Evolutionary conservation across 179 eudicot genomes (phyloP).

Genomic region (Pouteria campechiana): DNA sequence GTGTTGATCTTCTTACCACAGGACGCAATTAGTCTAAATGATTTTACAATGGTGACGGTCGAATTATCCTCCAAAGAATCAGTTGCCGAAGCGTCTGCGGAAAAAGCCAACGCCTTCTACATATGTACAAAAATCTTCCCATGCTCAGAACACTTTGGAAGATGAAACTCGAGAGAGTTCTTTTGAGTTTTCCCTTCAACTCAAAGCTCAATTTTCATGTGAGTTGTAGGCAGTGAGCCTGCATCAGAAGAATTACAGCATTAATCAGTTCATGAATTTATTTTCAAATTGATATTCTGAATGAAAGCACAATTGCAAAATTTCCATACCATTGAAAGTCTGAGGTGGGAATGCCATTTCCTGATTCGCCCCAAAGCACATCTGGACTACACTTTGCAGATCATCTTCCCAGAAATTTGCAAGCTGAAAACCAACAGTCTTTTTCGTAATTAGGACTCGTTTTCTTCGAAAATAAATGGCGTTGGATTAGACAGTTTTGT

Average conservation of each 20-base stretch:
- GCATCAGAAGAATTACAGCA: not conserved
- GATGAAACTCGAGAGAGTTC: too few relatives aligned
- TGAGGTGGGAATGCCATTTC: too few relatives aligned
- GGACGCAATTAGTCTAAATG: conserved; percentile 1
- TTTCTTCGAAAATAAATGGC: too few relatives aligned
- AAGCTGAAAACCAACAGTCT: conserved; percentile 16
- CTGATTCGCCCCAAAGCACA: conserved; percentile 32
- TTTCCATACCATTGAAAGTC: conserved; percentile 15
- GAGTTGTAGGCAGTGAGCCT: conserved; percentile 11
- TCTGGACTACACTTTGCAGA: conserved; percentile 52
- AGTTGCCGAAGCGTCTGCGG: conserved; percentile 2
- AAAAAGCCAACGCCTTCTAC: conserved; percentile 2
- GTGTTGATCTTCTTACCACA: not conserved
- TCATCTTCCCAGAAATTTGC: conserved; percentile 56
- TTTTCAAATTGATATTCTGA: not conserved
- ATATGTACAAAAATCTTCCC: conserved; percentile 17
- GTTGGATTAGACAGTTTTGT: too few relatives aligned
- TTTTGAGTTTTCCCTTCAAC: conserved; percentile 10
- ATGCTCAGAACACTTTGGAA: too few relatives aligned
- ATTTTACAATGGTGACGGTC: not conserved
- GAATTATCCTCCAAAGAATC: conserved; percentile 5
- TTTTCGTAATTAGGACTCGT: too few relatives aligned
- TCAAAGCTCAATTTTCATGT: conserved; percentile 21
- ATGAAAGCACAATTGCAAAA: not conserved
- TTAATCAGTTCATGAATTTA: not conserved